These are phyloP conservation scores for Coemansia sp. DNA, from an alignment of 192 early-diverging fungal genomes.

Conservation along the genomic window DNA sequence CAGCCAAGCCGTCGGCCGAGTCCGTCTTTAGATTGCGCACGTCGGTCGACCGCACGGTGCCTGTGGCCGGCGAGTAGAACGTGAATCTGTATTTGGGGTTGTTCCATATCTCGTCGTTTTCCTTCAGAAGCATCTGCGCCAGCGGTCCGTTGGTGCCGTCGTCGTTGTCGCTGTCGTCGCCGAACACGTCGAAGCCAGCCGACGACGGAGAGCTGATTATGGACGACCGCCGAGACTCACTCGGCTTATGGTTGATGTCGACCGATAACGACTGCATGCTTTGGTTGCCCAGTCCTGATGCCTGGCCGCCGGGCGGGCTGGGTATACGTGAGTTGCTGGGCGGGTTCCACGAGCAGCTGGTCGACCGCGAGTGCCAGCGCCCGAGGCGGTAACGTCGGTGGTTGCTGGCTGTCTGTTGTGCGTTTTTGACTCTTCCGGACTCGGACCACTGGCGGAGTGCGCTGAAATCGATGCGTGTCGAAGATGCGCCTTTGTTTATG, in stretches of 20 bases:
- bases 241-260: slow-evolving; percentile 49
- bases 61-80: slow-evolving; percentile 65
- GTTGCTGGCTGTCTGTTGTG: slow-evolving; percentile 1
- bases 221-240: slow-evolving; percentile 47
- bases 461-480: slow-evolving; percentile 24
- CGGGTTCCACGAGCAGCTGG: slow-evolving; percentile 52
- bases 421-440: slow-evolving; percentile 28
- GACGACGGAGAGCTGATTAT: slow-evolving; percentile 22
- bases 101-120: slow-evolving; percentile 54
- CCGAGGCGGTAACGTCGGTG: slow-evolving; percentile 49
- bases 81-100: slow-evolving; percentile 59
- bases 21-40: slow-evolving; percentile 58
- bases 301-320: neutral
- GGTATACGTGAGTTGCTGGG: slow-evolving; percentile 15
- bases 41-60: slow-evolving; percentile 59
- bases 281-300: neutral
- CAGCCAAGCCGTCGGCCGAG: slow-evolving; percentile 32
- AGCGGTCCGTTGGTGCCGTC: slow-evolving; percentile 30
- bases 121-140: slow-evolving; percentile 40
- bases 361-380: slow-evolving; percentile 45
- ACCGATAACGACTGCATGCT: slow-evolving; percentile 33
- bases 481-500: neutral
- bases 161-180: slow-evolving; percentile 15
- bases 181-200: neutral
- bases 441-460: slow-evolving; percentile 49